phyloP scores from a whole-genome alignment of 208 protist species.

The Trypanosoma conorhini region DNA sequence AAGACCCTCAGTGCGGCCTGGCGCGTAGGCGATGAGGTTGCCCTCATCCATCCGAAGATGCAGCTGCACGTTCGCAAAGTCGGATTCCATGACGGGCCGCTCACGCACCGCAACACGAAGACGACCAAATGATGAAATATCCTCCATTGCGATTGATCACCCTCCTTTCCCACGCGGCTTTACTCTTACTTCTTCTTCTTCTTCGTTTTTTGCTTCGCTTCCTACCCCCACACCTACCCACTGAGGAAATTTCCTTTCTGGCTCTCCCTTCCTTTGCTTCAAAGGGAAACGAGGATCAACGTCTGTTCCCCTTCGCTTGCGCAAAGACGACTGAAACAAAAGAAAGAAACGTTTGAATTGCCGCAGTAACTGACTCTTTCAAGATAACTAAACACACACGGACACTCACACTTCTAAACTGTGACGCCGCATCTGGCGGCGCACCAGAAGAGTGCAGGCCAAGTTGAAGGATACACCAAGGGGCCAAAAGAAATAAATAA shows the following conservation, averaged over 20 bases:
- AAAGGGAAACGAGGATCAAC: background rate
- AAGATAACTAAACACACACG: background rate
- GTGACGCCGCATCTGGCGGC: background rate
- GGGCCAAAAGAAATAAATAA: constrained; percentile 26
- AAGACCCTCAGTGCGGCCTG: constrained; percentile 54
- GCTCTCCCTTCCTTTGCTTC: background rate
- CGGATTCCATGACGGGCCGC: constrained; percentile 63
- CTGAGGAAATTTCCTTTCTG: background rate
- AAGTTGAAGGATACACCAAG: constrained; percentile 3
- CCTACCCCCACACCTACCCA: background rate
- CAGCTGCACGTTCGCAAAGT: constrained; percentile 58
- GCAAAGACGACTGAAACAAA: background rate
- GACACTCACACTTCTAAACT: background rate
- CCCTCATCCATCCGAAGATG: constrained; percentile 62
- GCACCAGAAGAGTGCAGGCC: background rate
- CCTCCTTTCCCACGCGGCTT: background rate
- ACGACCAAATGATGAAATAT: constrained; percentile 39
- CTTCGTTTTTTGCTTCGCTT: constrained; percentile 6
- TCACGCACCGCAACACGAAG: constrained; percentile 82
- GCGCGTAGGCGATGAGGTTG: constrained; percentile 81
- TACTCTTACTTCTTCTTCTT: background rate
- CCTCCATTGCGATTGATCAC: constrained; percentile 10
- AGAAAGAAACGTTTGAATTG: background rate
- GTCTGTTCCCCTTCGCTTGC: background rate
- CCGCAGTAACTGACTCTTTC: background rate